Percentiles rank a stretch among this genome's conserved stretches.
Evolutionary conservation across 2,329 filamentous ascomycete species (phyloP).

Genomic region (Westerdykella ornata): DNA sequence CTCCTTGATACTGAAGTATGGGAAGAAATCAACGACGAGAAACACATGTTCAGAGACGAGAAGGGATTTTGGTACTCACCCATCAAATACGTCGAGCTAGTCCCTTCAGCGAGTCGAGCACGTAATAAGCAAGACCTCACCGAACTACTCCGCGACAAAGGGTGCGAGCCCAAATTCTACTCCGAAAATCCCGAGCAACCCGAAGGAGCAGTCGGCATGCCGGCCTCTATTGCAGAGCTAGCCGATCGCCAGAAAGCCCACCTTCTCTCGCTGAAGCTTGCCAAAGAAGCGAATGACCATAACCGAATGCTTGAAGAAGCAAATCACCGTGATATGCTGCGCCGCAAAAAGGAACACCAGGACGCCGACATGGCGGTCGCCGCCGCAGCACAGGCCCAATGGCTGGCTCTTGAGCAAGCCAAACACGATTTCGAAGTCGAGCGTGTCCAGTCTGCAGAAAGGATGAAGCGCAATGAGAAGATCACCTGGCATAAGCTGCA

Average conservation of each 20-base stretch:
- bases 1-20: conserved; percentile 59
- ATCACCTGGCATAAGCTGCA: conserved; percentile 24
- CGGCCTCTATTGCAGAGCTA: conserved; percentile 21
- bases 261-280: conserved; percentile 21
- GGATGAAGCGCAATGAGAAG: conserved; percentile 27
- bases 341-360: conserved; percentile 23
- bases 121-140: conserved; percentile 17
- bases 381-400: conserved; percentile 15
- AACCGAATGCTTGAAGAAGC: conserved; percentile 24
- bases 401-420: conserved; percentile 20
- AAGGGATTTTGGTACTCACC: conserved; percentile 56
- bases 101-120: conserved; percentile 17
- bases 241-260: conserved; percentile 30
- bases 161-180: conserved; percentile 29
- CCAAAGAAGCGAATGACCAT: conserved; percentile 24
- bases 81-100: conserved; percentile 52
- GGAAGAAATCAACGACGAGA: conserved; percentile 56
- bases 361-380: conserved; percentile 20
- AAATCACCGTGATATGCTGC: conserved; percentile 21
- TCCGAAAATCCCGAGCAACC: conserved; percentile 34
- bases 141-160: conserved; percentile 30
- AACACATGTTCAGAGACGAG: conserved; percentile 41
- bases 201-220: conserved; percentile 32
- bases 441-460: conserved; percentile 26
- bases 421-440: conserved; percentile 30